A percentile compares a stretch with the other conserved stretches of the same genome.
Evolutionary conservation across 441 rosid species (phyloP).

Genomic region (Monsonia emarginata): DNA sequence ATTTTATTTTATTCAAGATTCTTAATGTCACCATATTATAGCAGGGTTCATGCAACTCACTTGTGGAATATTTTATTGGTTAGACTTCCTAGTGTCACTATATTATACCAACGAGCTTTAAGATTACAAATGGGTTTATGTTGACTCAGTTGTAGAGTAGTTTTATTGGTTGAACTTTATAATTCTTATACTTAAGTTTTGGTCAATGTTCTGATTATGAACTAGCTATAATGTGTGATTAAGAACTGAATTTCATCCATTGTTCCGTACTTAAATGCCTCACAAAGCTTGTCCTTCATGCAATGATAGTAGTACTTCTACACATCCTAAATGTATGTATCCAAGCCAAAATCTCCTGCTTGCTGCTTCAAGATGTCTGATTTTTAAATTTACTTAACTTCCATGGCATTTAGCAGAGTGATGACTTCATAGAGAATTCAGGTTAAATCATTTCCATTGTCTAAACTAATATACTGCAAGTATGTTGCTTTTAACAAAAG

Average conservation of each 20-base stretch:
- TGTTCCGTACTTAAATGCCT: neutral
- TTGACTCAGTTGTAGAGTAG: neutral
- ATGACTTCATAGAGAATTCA: no score
- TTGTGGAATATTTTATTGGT: neutral
- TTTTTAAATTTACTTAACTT: neutral
- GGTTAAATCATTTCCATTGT: neutral
- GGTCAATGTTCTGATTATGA: neutral
- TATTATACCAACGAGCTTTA: no score
- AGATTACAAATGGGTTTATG: no score
- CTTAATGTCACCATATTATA: neutral
- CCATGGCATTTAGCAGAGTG: no score
- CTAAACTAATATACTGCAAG: no score
- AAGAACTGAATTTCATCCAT: neutral
- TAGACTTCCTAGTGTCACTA: neutral
- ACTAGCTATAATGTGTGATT: neutral
- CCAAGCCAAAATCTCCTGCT: neutral
- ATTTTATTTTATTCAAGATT: constrained; percentile 3
- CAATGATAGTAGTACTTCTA: neutral
- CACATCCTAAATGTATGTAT: neutral
- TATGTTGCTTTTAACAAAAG: neutral
- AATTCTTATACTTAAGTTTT: neutral
- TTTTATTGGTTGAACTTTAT: neutral
- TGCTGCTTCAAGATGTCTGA: neutral
- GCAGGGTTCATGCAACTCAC: neutral
- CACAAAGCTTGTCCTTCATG: neutral